Conservation (phyloP, 2,329 filamentous ascomycete species). For the Colletotrichum falcatum region DNA sequence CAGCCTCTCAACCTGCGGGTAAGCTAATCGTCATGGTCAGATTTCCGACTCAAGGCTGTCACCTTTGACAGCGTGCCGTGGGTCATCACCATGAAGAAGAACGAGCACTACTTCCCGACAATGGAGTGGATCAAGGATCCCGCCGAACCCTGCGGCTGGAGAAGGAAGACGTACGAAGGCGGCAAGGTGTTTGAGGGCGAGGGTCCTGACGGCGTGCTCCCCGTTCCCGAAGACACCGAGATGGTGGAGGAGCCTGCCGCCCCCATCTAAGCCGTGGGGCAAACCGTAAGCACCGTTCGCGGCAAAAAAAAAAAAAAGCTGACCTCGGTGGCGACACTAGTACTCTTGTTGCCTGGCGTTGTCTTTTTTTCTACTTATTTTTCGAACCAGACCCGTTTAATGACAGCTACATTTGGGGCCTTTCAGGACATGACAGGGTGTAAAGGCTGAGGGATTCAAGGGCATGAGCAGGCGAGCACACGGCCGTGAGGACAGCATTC, state of each 20-base stretch:
- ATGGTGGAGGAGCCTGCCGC: constrained; percentile 50
- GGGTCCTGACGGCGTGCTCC: constrained; percentile 60
- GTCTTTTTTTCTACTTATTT: not conserved
- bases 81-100: constrained; percentile 99
- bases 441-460: constrained; percentile 38
- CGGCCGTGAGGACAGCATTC: constrained; percentile 40
- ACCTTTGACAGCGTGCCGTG: constrained; percentile 98
- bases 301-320: constrained; percentile 2
- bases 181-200: constrained; percentile 66
- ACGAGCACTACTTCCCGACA: constrained; percentile 91
- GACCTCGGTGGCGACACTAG: not conserved
- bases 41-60: constrained; percentile 97
- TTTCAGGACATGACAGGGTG: constrained; percentile 23
- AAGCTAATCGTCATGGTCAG: constrained; percentile 53
- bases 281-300: not conserved
- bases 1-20: too few relatives aligned
- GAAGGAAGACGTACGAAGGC: constrained; percentile 71
- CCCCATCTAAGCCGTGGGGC: constrained; percentile 10
- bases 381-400: constrained; percentile 6
- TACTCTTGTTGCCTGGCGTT: not conserved
- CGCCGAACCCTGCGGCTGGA: constrained; percentile 71
- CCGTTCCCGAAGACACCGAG: constrained; percentile 56
- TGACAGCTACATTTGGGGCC: constrained; percentile 6
- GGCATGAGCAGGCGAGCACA: constrained; percentile 38
- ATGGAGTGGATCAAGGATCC: constrained; percentile 77